Base-by-base conservation (phyloP, 257 asterid species). In the Nicotiana paniculata region DNA sequence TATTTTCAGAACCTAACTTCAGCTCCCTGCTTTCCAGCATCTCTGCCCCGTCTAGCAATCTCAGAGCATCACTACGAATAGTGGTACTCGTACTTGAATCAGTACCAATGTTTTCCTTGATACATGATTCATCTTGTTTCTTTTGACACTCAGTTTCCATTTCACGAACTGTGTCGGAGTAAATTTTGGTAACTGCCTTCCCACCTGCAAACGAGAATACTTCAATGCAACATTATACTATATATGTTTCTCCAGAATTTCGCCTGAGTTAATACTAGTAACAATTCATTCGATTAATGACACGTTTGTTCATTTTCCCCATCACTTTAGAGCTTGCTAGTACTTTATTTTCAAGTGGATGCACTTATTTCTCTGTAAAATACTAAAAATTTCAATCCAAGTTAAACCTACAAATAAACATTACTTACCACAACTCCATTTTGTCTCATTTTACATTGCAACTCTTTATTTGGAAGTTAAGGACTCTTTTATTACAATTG, bases 121-220 rank as follows among this genome's bases (percentile, higher is more conserved):
- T 54, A 59, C 18, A 6, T 0, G 1, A 6, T 13, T 3, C 33
- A 53, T 64, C 83, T 59, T 51, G 80, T 5, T 61, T 82, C 32
- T n/a, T 62, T 0, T 7, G 58, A 46, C 81, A 80, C 88, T 91
- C 94, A 2, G 70, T 12, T 76, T 85, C 33, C 55, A 91, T 77
- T 9, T 91, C 90, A 4, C 72, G 18, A 17, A 86, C 28, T 43
- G 91, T 88, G 57, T 81, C 18, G 18, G 87, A 77, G 24, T 85
- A 51, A 63, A 90, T 84, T 37, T 86, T 77, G 24, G 83, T 68
- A 57, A 88, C 13, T 37, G 82, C 86, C 21, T 32, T 81, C 53
- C 87, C 87, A 6, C 90, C 91, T 90, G 85, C 37, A 76, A 57
- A 46, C 11, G 28, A 18, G 16, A 76, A n/a, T 1, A 32, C 17